Base-by-base conservation (phyloP, 176 grass and related monocot genomes). In the Saccharum spontaneum region DNA sequence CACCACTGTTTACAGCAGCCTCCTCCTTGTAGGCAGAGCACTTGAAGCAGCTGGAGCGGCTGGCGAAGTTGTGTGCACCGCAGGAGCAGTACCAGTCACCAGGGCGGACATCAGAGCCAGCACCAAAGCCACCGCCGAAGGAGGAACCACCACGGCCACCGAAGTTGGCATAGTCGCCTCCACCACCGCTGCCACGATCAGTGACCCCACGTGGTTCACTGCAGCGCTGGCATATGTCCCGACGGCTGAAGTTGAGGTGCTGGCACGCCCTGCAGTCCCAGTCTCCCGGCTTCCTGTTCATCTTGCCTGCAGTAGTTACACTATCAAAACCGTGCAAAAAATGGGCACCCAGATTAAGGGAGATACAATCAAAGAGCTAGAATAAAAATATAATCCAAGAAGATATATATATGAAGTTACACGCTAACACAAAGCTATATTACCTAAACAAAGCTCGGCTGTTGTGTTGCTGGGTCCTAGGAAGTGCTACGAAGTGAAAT, bases 261-360 rank as follows among this genome's bases (percentile, higher is more conserved):
- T 98, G 93, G 93, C 97, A 98, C 14, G 80, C 71, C 86, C 97
- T 88, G 91, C 97, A 98, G 88, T 95, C 90, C 97, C 97, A 98
- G 82, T 98, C 97, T 87, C 97, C 97, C 41, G 91, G 97, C 86
- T 98, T 98, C 91, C 91, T 98, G 87, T 96, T 98, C 91, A 95
- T 98, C 82, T 91, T 91, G 72, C 79, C 90, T 91, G 84, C 72
- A 76, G 31, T 43, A 67, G 45, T 62, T 41, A 65, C 22, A 73
- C 39, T 26, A 30, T 84, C 69, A 90, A 60, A 88, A 68, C 55
- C 75, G 86, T 24, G 33, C 43, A 14, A 83, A 78, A 73, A 78
- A 83, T 26, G 30, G 6, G 64, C 62, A 60, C 46, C 59, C 65
- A 76, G 39, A 62, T 45, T 77, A 11, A 83, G 24, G 46, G 16